Evolutionary conservation across 441 rosid genomes (phyloP).

Genomic region (Gossypium davidsonii): DNA sequence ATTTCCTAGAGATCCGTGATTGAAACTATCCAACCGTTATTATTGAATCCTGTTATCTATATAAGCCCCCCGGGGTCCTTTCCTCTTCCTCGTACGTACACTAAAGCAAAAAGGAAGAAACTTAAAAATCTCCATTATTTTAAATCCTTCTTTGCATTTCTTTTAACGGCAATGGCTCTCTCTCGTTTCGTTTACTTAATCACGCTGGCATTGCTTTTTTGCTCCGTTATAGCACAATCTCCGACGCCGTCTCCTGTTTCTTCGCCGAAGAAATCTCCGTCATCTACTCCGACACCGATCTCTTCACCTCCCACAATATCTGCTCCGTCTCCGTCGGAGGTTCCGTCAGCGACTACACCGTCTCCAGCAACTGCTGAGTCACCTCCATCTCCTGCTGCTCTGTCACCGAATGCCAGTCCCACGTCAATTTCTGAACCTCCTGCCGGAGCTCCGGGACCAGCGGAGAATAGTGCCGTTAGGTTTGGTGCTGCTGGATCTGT

Average conservation of each 20-base stretch:
- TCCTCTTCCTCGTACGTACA: not conserved
- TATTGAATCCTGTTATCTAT: not conserved
- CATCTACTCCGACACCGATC: not conserved
- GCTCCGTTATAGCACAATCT: conserved; percentile 37
- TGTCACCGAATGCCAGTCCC: conserved; percentile 5
- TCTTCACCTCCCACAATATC: not conserved
- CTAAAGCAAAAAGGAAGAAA: too few species aligned
- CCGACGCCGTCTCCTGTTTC: conserved; percentile 31
- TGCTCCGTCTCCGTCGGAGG: conserved; percentile 21
- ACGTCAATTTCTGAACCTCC: conserved; percentile 14
- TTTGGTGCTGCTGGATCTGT: conserved; percentile 13
- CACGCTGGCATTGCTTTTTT: conserved; percentile 21
- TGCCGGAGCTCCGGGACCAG: conserved; percentile 16
- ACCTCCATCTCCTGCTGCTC: conserved; percentile 2
- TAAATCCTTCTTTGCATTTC: not conserved
- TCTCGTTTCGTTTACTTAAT: conserved; percentile 14
- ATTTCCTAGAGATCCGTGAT: not conserved
- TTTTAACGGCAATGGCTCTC: conserved; percentile 17
- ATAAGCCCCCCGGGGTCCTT: not conserved
- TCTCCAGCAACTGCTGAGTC: conserved; percentile 4
- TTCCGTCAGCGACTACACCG: conserved; percentile 6
- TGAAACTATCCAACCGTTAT: not conserved
- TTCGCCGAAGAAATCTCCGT: conserved; percentile 10
- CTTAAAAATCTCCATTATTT: not conserved
- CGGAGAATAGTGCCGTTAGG: conserved; percentile 16